Evolutionary conservation across 31 red algal genomes (phyloP).

Genomic region (Bonnemaisonia californica): DNA sequence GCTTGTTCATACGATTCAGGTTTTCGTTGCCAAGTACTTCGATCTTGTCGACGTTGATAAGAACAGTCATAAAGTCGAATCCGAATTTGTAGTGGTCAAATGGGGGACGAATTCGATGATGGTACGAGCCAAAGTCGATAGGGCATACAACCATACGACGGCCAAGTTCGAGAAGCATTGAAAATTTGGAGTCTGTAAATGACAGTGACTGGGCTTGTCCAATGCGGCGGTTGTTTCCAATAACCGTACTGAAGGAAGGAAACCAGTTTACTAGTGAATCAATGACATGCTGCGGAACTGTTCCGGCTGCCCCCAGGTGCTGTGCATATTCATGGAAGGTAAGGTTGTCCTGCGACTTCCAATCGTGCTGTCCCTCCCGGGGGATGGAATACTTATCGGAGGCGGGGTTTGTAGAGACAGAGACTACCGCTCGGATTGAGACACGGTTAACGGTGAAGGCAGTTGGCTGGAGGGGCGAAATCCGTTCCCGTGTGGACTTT

Average conservation of each 20-base stretch:
- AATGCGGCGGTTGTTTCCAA: conserved; percentile 26
- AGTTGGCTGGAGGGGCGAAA: not conserved
- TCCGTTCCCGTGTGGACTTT: too few relatives aligned
- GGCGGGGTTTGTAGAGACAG: too few relatives aligned
- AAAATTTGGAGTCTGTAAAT: conserved; percentile 74
- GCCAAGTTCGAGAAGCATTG: conserved; percentile 78
- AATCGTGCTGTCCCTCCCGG: not conserved
- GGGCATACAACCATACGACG: conserved; percentile 28
- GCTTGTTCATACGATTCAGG: conserved; percentile 35
- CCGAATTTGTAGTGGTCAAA: conserved; percentile 93
- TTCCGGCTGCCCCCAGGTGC: conserved; percentile 16
- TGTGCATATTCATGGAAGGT: conserved; percentile 37
- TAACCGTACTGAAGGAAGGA: conserved; percentile 33
- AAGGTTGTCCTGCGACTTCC: conserved; percentile 1
- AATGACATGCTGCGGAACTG: conserved; percentile 17
- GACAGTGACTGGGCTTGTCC: conserved; percentile 16
- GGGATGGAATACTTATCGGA: not conserved
- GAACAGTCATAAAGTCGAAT: conserved; percentile 67
- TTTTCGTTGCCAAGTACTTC: conserved; percentile 51
- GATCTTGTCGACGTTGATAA: conserved; percentile 54
- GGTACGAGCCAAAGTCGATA: conserved; percentile 64
- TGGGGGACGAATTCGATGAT: conserved; percentile 65
- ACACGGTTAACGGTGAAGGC: too few relatives aligned
- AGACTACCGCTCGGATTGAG: conserved; percentile 4
- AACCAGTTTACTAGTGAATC: conserved; percentile 33